Evolutionary conservation across 192 early-diverging fungal genomes (phyloP), one percentile per base, ranked within the genome.

Genomic region (Backusella morwellensis): DNA sequence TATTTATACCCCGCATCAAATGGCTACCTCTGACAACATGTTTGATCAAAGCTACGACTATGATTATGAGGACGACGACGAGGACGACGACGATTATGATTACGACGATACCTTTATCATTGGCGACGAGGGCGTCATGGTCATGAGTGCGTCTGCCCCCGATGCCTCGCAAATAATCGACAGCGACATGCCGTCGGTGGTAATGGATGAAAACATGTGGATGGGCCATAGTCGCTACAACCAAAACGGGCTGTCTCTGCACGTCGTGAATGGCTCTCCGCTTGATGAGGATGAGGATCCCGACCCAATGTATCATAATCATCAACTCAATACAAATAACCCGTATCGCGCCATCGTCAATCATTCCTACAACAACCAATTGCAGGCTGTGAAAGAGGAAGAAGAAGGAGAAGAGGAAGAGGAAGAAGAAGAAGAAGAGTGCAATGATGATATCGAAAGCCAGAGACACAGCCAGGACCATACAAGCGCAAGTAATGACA

Each of bases 1-100:
- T 56, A 78, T 82, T 74, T 82, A 78, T 42, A 82, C 80, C 14
- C 80, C 80, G 7, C 74, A 77, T 3, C 68, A 72, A 32, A 50
- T 50, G 44, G 70, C 40, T 19, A 67, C 26, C 36, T 66, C 56
- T 38, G 66, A 23, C 35, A 36, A 11, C 34, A 68, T 34, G 19
- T n/a, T 34, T n/a, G 32, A 44, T 7, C 19, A 50, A 50, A 50
- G 6, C 2, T 35, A 75, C 11, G 17, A 66, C 36, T 21, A 66
- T 6, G 32, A 63, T 23, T 34, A 75, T 41, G n/a, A 75, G 23
- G 56, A 75, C 26, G 56, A 56, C 4, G 72, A 73, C 19, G 72
- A 32, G 32, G 32, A 73, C 1, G 72, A 73, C 4, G 72, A 54
- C n/a, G 35, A 73, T 63, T 50, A 59, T 5, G 35, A 73, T 35